phyloP scores from a whole-genome alignment of 441 rosid species.

The Populus trichocarpa region DNA sequence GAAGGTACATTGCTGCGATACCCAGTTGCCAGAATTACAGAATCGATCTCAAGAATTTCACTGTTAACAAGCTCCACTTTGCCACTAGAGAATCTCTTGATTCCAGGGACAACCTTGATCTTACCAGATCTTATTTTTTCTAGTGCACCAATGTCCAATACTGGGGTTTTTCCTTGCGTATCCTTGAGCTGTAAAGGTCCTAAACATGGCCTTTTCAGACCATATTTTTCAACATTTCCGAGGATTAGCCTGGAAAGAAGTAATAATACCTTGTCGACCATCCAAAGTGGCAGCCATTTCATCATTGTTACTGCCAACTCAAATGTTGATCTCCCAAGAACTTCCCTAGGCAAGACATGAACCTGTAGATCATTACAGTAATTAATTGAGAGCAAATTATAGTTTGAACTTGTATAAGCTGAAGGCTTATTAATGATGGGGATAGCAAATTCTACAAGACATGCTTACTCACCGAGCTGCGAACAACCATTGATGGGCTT shows the following conservation, averaged over 20 bases:
- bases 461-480: constrained; percentile 61
- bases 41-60: constrained; percentile 48
- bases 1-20: constrained; percentile 90
- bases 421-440: not conserved
- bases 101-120: constrained; percentile 63
- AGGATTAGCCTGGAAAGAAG: constrained; percentile 22
- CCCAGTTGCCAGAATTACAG: constrained; percentile 81
- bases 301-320: constrained; percentile 21
- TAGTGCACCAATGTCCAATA: constrained; percentile 69
- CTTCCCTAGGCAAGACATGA: constrained; percentile 30
- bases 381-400: not conserved
- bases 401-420: not conserved
- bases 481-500: constrained; percentile 73
- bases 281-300: constrained; percentile 30
- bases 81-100: constrained; percentile 46
- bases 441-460: not conserved
- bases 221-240: constrained; percentile 23
- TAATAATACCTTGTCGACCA: constrained; percentile 24
- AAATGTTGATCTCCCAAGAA: constrained; percentile 31
- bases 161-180: constrained; percentile 68
- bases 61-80: constrained; percentile 68
- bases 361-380: constrained; percentile 11
- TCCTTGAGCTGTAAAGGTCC: constrained; percentile 73
- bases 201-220: constrained; percentile 23
- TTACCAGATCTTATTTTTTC: constrained; percentile 57